Conservation (phyloP, 129 eudicot genomes). For the Pulicaria dysenterica region DNA sequence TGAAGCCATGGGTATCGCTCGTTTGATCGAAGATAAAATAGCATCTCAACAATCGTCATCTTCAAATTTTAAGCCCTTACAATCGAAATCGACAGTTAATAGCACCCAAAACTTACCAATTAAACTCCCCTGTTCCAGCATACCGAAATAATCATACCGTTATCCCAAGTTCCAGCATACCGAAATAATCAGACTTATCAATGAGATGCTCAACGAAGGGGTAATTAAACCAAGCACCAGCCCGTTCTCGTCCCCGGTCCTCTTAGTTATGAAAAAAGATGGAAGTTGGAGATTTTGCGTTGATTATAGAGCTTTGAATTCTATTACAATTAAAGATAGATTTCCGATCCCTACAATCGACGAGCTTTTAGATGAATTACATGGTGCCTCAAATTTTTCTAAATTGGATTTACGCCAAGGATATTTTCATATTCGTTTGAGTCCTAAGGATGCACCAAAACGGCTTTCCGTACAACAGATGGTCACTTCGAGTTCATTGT, state of each 20-base stretch:
- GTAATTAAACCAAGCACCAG: neutral
- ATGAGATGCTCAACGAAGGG: neutral
- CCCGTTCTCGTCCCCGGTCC: neutral
- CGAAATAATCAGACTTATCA: neutral
- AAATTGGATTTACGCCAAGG: neutral
- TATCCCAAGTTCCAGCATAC: neutral
- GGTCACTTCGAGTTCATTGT: neutral
- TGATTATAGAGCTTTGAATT: neutral
- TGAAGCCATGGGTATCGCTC: too few relatives aligned
- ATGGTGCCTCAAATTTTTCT: neutral
- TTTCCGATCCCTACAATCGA: neutral
- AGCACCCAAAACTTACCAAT: too few relatives aligned
- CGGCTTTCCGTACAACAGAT: neutral
- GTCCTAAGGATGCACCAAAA: neutral
- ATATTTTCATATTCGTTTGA: neutral
- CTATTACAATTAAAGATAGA: neutral
- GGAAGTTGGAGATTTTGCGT: neutral
- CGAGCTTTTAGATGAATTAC: neutral
- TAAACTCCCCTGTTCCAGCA: neutral
- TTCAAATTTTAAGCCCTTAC: too few relatives aligned
- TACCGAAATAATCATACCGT: neutral
- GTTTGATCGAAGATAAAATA: too few relatives aligned
- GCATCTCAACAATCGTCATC: too few relatives aligned
- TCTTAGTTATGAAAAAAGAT: neutral
- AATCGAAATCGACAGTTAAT: too few relatives aligned